Base-by-base conservation (phyloP, 2,329 filamentous ascomycete genomes). In the Aulographum hederae region DNA sequence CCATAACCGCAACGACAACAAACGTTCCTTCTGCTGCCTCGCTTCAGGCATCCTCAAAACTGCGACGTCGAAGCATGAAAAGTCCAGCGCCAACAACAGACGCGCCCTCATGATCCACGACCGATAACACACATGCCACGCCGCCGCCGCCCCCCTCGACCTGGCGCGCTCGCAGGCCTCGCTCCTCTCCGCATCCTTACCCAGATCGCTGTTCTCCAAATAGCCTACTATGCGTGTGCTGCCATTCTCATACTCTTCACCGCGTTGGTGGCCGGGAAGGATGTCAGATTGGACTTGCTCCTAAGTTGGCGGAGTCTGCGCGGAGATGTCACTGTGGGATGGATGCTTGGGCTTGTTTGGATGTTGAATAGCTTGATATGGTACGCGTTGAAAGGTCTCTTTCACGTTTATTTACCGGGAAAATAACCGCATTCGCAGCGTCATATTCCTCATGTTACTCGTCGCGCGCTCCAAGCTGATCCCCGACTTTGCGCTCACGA, bases 401-500 rank as follows among this genome's bases (percentile, higher is more conserved):
- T 28, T 10, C 8, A 28, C 15, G 11, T 18, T 30, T 4, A 28
- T 32, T 10, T 31, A 31, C 10, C 6, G 31, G 17, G 10, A 28
- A 6, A 8, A 6, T 33, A 32, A 16, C 12, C 16, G 16, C 10
- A 10, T 21, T 4, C 14, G 36, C 46, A 95, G 86, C 49, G 72
- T 81, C 26, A 71, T 91, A 36, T 78, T 82, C 26, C 76, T 94
- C 35, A 71, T 93, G 31, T 57, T 86, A 33, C 62, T 95, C 35
- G 72, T 98, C 42, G 74, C 77, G 14, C 81, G 89, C 38, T 89
- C 78, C 30, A 95, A 95, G 53, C 77, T 95, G 37, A 79, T 95
- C 31, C 82, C 82, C 42, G 89, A 98, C 56, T 98, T 95, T 52
- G 80, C 82, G 19, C 61, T 94, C 16, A 93, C 86, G 2, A 68